phyloP scores from a whole-genome alignment of 2,329 filamentous ascomycete species.

The Cladophialophora exuberans region DNA sequence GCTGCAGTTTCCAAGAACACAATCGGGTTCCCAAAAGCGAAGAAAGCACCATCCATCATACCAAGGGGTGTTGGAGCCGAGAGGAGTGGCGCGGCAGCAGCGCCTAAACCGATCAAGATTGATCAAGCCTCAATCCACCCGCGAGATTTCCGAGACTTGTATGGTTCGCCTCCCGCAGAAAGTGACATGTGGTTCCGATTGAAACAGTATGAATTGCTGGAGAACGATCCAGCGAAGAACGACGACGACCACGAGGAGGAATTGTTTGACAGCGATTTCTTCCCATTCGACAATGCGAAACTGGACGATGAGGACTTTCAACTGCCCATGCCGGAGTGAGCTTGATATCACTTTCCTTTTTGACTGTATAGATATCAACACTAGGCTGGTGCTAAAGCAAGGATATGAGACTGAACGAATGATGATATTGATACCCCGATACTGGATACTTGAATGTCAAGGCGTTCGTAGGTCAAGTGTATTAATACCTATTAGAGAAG shows the following conservation, averaged over 20 bases:
- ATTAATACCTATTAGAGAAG: neutral
- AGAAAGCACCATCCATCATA: conserved; percentile 53
- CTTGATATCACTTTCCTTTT: neutral
- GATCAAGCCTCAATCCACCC: conserved; percentile 41
- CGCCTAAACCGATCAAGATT: conserved; percentile 33
- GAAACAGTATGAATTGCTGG: conserved; percentile 44
- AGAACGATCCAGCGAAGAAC: conserved; percentile 34
- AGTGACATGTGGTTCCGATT: conserved; percentile 49
- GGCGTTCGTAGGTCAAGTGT: neutral
- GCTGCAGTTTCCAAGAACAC: conserved; percentile 76
- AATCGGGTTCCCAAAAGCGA: conserved; percentile 81
- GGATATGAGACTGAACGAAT: conserved; percentile 20
- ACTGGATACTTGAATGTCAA: conserved; percentile 3
- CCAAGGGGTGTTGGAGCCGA: conserved; percentile 20
- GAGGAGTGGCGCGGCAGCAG: conserved; percentile 36
- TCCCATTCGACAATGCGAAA: conserved; percentile 34
- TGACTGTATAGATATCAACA: neutral
- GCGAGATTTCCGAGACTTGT: conserved; percentile 47
- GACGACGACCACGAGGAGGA: conserved; percentile 36
- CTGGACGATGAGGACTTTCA: conserved; percentile 33
- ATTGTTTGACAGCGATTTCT: conserved; percentile 30
- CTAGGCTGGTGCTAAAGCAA: no score
- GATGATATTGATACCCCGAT: conserved; percentile 28
- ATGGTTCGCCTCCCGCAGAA: conserved; percentile 46
- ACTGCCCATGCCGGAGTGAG: conserved; percentile 29